These are phyloP conservation scores for Orbilia javanica DNA, from an alignment of 2,329 filamentous ascomycete genomes.

Conservation along the genomic window DNA sequence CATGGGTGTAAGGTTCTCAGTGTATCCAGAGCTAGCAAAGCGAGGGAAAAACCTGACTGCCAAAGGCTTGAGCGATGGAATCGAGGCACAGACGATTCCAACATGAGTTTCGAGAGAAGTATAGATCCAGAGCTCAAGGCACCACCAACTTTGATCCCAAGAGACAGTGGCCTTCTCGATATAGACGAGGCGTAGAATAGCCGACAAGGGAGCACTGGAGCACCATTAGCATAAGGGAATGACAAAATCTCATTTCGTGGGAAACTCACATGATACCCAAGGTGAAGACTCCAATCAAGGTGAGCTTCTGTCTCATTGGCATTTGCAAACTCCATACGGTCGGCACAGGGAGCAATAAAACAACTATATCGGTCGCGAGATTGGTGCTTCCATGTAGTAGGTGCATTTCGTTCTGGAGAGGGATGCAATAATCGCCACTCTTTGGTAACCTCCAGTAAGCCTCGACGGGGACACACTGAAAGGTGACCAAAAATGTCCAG, in stretches of 20 bases:
- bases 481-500: slow-evolving; percentile 65
- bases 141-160: slow-evolving; percentile 55
- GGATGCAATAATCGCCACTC: slow-evolving; percentile 65
- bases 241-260: not conserved
- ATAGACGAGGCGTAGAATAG: slow-evolving; percentile 49
- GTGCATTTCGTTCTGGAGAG: slow-evolving; percentile 68
- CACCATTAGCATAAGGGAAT: slow-evolving; percentile 18
- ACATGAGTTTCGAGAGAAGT: slow-evolving; percentile 67
- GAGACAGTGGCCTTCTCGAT: slow-evolving; percentile 51
- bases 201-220: slow-evolving; percentile 46
- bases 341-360: slow-evolving; percentile 70
- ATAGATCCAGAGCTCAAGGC: slow-evolving; percentile 53
- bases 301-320: slow-evolving; percentile 67
- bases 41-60: slow-evolving; percentile 65
- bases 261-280: slow-evolving; percentile 68
- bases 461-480: slow-evolving; percentile 65
- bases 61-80: slow-evolving; percentile 70
- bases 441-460: slow-evolving; percentile 63
- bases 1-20: slow-evolving; percentile 39
- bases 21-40: slow-evolving; percentile 34
- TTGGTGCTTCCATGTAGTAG: slow-evolving; percentile 72
- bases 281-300: slow-evolving; percentile 69
- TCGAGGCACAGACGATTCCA: slow-evolving; percentile 69
- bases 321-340: slow-evolving; percentile 68
- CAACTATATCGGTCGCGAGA: slow-evolving; percentile 72